Evolutionary conservation across 148 eudicot species (phyloP), one percentile per base, ranked within the genome.

Genomic region (Salicornia ramosissima): DNA sequence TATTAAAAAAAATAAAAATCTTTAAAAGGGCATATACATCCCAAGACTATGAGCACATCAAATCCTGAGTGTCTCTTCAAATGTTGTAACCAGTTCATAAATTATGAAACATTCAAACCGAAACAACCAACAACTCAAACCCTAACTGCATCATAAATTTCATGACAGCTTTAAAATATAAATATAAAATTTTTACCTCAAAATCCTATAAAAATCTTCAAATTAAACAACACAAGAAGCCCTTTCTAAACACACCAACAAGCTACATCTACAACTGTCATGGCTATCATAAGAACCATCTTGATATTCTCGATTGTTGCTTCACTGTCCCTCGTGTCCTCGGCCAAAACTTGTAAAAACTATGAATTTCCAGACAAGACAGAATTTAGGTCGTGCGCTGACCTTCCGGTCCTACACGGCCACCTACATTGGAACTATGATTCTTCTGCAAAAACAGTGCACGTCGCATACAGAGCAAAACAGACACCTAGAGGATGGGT

Each of bases 351-450:
- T 36, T 87, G 92, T 77, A 68, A 71, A 69, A 71, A 74, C 65
- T 34, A 80, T 71, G 76, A 75, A 15, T 81, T 85, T 65, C 43
- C 81, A 0, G 30, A 69, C 30, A 65, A 80, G 53, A 65, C 66
- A 34, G 42, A 43, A 18, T 85, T 73, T 43, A 69, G 7, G 42
- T 77, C 84, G 8, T 87, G 85, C 74, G 52, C 15, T 16, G 76
- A 85, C 51, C 87, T 87, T 52, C 87, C 81, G 6, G 70, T 78
- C 15, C 64, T 83, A 15, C 39, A 65, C 26, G 86, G 85, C 24
- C 69, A 81, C 53, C 83, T 85, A 10, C 84, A 85, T 63, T 85
- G 92, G 92, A 85, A 64, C 62, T 78, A 80, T 60, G 28, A 58
- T 28, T 74, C 78, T 19, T 68, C 85, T 25, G 60, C 65, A 5